phyloP scores from a whole-genome alignment of 2,329 filamentous ascomycete species.

The Fusarium transvaalense region DNA sequence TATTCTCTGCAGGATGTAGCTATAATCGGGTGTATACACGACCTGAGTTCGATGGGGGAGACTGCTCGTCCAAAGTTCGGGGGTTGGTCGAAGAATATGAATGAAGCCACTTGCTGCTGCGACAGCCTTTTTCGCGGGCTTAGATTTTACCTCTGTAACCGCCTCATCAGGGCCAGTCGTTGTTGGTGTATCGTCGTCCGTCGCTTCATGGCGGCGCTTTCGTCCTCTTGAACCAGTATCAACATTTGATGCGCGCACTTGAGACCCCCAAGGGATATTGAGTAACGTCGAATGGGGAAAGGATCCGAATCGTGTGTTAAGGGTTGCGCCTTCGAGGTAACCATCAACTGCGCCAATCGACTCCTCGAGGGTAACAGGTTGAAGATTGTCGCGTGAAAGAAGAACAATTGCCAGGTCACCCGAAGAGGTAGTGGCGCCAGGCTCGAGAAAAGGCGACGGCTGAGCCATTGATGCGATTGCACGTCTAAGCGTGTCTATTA shows the following conservation, averaged over 20 bases:
- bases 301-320: conserved; percentile 95
- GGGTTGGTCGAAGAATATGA: conserved; percentile 82
- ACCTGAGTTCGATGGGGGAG: conserved; percentile 87
- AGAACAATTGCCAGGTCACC: conserved; percentile 85
- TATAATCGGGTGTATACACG: conserved; percentile 89
- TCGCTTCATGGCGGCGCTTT: conserved; percentile 68
- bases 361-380: conserved; percentile 78
- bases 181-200: conserved; percentile 59
- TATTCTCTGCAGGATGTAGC: conserved; percentile 83
- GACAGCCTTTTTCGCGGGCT: conserved; percentile 61
- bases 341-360: conserved; percentile 74
- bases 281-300: conserved; percentile 85
- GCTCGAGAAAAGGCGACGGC: conserved; percentile 82
- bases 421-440: conserved; percentile 70
- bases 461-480: conserved; percentile 52
- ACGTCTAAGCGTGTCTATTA: conserved; percentile 8
- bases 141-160: conserved; percentile 50
- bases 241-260: conserved; percentile 88
- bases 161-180: conserved; percentile 54
- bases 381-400: conserved; percentile 86
- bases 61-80: conserved; percentile 84
- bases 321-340: conserved; percentile 80
- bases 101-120: conserved; percentile 77
- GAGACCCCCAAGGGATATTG: conserved; percentile 87
- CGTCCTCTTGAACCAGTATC: conserved; percentile 91